phyloP scores from a whole-genome alignment of 2,329 filamentous ascomycete species.

The Pseudopithomyces chartarum region DNA sequence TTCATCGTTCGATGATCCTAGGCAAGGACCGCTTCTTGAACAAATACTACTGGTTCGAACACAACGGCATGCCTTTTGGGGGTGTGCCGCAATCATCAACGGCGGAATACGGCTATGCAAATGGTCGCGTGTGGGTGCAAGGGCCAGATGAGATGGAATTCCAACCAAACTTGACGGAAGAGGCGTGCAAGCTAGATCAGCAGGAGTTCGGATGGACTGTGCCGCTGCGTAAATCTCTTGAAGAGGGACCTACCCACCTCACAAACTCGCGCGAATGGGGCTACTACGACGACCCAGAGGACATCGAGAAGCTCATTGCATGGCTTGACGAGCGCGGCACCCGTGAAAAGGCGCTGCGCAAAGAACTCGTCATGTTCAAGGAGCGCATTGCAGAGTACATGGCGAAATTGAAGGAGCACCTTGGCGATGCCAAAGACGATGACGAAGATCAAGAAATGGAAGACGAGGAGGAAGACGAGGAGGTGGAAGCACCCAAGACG shows the following conservation, averaged over 20 bases:
- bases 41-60: slow-evolving; percentile 98
- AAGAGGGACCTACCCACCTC: slow-evolving; percentile 83
- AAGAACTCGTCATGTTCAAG: slow-evolving; percentile 79
- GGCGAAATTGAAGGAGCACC: slow-evolving; percentile 76
- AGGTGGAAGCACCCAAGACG: slow-evolving; percentile 55
- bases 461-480: slow-evolving; percentile 54
- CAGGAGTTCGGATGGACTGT: slow-evolving; percentile 81
- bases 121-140: slow-evolving; percentile 95
- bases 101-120: slow-evolving; percentile 84
- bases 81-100: slow-evolving; percentile 89
- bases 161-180: slow-evolving; percentile 53
- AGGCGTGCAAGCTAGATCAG: slow-evolving; percentile 76
- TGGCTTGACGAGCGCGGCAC: slow-evolving; percentile 89
- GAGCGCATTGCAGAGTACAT: slow-evolving; percentile 80
- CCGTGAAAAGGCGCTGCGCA: slow-evolving; percentile 84
- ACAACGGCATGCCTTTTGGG: slow-evolving; percentile 95
- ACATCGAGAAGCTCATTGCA: slow-evolving; percentile 76
- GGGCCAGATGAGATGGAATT: slow-evolving; percentile 89
- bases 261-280: slow-evolving; percentile 84
- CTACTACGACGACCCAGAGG: slow-evolving; percentile 80
- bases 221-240: slow-evolving; percentile 79
- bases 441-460: slow-evolving; percentile 55
- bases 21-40: slow-evolving; percentile 98
- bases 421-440: slow-evolving; percentile 60
- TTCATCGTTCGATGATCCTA: slow-evolving; percentile 83